These are phyloP conservation scores for Lentinus tigrinus DNA, from an alignment of 768 basidiomycete species.

Conservation along the genomic window DNA sequence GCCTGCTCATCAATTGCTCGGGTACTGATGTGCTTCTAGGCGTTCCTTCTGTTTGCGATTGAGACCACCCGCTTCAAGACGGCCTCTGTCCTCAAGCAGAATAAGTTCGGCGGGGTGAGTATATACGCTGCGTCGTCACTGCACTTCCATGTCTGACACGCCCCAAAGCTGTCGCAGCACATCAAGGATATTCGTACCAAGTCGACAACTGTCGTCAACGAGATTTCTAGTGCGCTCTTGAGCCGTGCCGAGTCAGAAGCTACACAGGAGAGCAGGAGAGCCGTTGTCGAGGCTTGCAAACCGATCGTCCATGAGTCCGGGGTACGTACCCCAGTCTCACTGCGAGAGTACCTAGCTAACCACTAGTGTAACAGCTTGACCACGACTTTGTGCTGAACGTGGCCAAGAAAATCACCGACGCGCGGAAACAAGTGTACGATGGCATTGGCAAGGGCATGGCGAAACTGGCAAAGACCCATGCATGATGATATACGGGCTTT, in stretches of 20 bases:
- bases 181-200: slow-evolving; percentile 62
- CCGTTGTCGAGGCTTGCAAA: slow-evolving; percentile 51
- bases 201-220: slow-evolving; percentile 51
- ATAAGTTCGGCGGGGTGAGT: slow-evolving; percentile 68
- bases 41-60: slow-evolving; percentile 67
- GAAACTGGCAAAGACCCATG: slow-evolving; percentile 44
- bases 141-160: background rate
- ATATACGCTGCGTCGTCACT: background rate
- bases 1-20: background rate
- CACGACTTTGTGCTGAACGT: slow-evolving; percentile 61
- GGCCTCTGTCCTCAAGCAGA: slow-evolving; percentile 62
- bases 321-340: slow-evolving; percentile 27
- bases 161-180: slow-evolving; percentile 58
- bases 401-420: slow-evolving; percentile 65
- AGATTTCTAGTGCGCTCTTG: slow-evolving; percentile 53
- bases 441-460: slow-evolving; percentile 69
- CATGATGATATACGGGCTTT: slow-evolving; percentile 11
- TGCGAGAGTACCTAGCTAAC: slow-evolving; percentile 1
- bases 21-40: slow-evolving; percentile 39
- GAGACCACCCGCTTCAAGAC: slow-evolving; percentile 75
- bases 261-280: slow-evolving; percentile 50
- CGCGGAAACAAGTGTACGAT: slow-evolving; percentile 69
- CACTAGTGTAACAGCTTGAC: slow-evolving; percentile 44
- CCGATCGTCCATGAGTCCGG: slow-evolving; percentile 35
- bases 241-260: slow-evolving; percentile 52